Conservation (phyloP, 2,329 filamentous ascomycete species). For the Aspergillus ochraceoroseus region DNA sequence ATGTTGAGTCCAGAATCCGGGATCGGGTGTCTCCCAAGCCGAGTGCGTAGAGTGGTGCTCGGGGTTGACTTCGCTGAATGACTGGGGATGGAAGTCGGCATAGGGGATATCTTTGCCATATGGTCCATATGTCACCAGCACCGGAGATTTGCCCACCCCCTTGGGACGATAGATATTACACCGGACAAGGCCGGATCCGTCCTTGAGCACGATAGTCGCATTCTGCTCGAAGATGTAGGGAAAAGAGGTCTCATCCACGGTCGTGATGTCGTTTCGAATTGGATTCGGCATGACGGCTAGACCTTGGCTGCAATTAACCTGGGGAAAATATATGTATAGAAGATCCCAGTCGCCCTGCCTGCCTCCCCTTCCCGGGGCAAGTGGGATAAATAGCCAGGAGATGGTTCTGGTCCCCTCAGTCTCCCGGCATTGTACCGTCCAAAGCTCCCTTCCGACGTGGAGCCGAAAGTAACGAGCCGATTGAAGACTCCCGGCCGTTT, state of each 20-base stretch:
- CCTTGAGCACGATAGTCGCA: slow-evolving; percentile 45
- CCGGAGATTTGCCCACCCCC: slow-evolving; percentile 45
- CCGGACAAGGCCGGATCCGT: slow-evolving; percentile 41
- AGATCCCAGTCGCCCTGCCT: too few species aligned
- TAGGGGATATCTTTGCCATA: slow-evolving; percentile 71
- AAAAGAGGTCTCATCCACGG: slow-evolving; percentile 33
- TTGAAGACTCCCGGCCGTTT: slow-evolving; percentile 51
- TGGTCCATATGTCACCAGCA: slow-evolving; percentile 66
- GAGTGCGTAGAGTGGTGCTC: slow-evolving; percentile 53
- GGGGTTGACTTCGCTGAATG: slow-evolving; percentile 51
- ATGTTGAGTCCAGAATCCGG: slow-evolving; percentile 52
- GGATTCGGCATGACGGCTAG: slow-evolving; percentile 26
- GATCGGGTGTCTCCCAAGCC: slow-evolving; percentile 57
- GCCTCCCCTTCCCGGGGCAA: too few species aligned
- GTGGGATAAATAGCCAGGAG: slow-evolving; percentile 13
- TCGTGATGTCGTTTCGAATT: slow-evolving; percentile 31
- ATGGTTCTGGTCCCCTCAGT: slow-evolving; percentile 6
- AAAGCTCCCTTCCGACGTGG: slow-evolving; percentile 22
- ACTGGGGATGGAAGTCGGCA: slow-evolving; percentile 48
- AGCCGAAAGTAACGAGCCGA: slow-evolving; percentile 25
- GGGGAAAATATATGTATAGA: neutral
- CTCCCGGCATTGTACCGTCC: slow-evolving; percentile 1
- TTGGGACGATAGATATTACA: slow-evolving; percentile 52
- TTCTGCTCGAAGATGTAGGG: slow-evolving; percentile 51
- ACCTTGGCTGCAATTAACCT: neutral